phyloP scores from a whole-genome alignment of 2,329 filamentous ascomycete genomes.

The Pseudovirgaria hyperparasitica region DNA sequence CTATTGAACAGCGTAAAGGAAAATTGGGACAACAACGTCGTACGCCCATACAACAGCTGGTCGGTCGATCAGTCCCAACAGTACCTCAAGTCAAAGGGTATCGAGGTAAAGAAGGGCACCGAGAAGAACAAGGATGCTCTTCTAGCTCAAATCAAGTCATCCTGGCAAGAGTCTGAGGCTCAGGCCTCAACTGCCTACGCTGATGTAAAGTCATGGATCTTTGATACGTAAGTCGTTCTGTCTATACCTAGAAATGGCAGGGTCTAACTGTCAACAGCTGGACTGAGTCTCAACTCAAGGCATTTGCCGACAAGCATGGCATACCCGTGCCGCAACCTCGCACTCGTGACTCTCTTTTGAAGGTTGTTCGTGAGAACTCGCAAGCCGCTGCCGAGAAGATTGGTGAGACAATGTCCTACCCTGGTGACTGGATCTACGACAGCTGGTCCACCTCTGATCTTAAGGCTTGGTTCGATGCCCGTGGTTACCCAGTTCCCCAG shows the following conservation, averaged over 20 bases:
- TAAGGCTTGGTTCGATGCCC: constrained; percentile 84
- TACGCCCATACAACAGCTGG: constrained; percentile 66
- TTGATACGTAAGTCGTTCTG: constrained; percentile 50
- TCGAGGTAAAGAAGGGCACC: constrained; percentile 54
- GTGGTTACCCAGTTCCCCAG: constrained; percentile 77
- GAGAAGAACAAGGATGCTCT: constrained; percentile 58
- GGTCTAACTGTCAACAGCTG: constrained; percentile 47
- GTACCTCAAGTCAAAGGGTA: constrained; percentile 59
- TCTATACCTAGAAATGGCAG: not conserved
- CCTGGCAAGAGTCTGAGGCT: constrained; percentile 71
- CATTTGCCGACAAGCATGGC: constrained; percentile 77
- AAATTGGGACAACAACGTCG: constrained; percentile 74
- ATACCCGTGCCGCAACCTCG: constrained; percentile 83
- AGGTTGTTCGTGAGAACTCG: constrained; percentile 69
- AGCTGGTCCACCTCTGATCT: constrained; percentile 87
- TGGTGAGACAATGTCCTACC: constrained; percentile 72
- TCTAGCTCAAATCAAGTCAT: constrained; percentile 53
- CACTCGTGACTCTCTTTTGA: constrained; percentile 68
- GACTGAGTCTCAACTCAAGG: constrained; percentile 86
- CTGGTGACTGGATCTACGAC: constrained; percentile 87
- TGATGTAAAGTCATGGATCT: constrained; percentile 77
- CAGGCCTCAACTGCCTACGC: constrained; percentile 59
- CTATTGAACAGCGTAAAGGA: constrained; percentile 81
- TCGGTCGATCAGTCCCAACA: constrained; percentile 53
- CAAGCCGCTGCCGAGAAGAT: constrained; percentile 61